Conservation (phyloP, 176 grass and related monocot species). For the Oryza coarctata region DNA sequence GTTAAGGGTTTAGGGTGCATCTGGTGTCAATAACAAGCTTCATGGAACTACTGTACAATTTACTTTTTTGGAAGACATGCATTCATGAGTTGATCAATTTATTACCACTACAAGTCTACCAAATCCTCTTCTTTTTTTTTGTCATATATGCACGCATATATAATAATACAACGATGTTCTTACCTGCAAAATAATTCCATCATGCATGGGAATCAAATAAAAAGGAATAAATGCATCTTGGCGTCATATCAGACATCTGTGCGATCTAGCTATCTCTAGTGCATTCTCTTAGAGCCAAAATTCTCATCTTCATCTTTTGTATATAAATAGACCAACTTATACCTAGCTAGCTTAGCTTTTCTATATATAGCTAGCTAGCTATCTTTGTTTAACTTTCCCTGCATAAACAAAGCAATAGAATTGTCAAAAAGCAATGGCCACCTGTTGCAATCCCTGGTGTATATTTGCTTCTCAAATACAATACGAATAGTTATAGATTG, state of each 20-base stretch:
- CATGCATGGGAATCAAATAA: neutral
- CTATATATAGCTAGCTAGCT: neutral
- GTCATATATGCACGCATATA: neutral
- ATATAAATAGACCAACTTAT: neutral
- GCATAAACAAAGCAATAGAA: slow-evolving; percentile 3
- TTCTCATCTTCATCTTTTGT: slow-evolving; percentile 10
- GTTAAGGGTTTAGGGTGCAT: too few relatives aligned
- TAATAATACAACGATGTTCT: neutral
- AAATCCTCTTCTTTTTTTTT: too few relatives aligned
- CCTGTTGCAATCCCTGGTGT: neutral
- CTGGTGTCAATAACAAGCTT: too few relatives aligned
- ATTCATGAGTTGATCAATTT: too few relatives aligned
- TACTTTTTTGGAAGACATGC: too few relatives aligned
- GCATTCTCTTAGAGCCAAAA: neutral
- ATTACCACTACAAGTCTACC: too few relatives aligned
- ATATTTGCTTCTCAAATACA: neutral
- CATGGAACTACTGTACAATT: too few relatives aligned
- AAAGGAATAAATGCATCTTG: neutral
- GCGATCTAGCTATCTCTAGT: neutral
- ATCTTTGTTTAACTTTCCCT: neutral
- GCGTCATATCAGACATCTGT: neutral
- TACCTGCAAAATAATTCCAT: neutral
- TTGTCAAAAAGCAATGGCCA: neutral
- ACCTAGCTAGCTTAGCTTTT: neutral
- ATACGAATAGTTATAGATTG: too few relatives aligned